These are phyloP conservation scores for Ramalina peruviana DNA, from an alignment of 495 filamentous ascomycete species.

Conservation along the genomic window DNA sequence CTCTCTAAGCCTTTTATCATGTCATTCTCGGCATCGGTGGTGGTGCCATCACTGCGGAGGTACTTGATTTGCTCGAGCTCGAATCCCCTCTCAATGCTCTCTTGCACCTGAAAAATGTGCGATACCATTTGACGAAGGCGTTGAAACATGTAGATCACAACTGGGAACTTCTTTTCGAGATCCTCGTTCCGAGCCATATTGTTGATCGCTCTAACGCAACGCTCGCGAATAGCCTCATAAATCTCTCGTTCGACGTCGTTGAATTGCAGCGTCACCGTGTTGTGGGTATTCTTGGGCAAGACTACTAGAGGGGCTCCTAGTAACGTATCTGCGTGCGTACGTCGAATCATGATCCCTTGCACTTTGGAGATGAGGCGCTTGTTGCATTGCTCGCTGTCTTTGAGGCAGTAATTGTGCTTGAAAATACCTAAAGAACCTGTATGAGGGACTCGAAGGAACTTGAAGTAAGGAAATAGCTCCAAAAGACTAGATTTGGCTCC, in stretches of 20 bases:
- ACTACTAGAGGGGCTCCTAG: slow-evolving; percentile 41
- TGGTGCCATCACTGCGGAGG: slow-evolving; percentile 14
- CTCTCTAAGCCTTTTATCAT: slow-evolving; percentile 19
- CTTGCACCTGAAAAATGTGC: slow-evolving; percentile 36
- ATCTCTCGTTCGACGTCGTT: slow-evolving; percentile 33
- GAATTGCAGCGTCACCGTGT: slow-evolving; percentile 27
- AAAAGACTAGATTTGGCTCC: slow-evolving; percentile 3
- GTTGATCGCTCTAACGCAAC: slow-evolving; percentile 28
- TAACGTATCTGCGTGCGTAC: slow-evolving; percentile 37
- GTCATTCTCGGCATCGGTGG: slow-evolving; percentile 21
- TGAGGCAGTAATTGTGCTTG: slow-evolving; percentile 31
- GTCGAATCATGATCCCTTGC: slow-evolving; percentile 34
- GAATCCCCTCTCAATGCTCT: slow-evolving; percentile 29
- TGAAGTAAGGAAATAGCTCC: slow-evolving; percentile 48
- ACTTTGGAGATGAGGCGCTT: slow-evolving; percentile 28
- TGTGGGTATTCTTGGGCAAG: slow-evolving; percentile 30
- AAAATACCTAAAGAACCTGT: slow-evolving; percentile 31
- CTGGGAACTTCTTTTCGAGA: not conserved
- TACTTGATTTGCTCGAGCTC: slow-evolving; percentile 25
- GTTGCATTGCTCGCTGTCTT: slow-evolving; percentile 19
- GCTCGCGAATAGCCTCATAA: slow-evolving; percentile 29
- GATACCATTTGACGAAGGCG: slow-evolving; percentile 37
- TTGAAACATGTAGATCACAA: slow-evolving; percentile 22
- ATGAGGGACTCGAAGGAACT: slow-evolving; percentile 38
- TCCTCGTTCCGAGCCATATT: slow-evolving; percentile 4